phyloP scores from a whole-genome alignment of 768 basidiomycete species.

The Suillus cothurnatus region DNA sequence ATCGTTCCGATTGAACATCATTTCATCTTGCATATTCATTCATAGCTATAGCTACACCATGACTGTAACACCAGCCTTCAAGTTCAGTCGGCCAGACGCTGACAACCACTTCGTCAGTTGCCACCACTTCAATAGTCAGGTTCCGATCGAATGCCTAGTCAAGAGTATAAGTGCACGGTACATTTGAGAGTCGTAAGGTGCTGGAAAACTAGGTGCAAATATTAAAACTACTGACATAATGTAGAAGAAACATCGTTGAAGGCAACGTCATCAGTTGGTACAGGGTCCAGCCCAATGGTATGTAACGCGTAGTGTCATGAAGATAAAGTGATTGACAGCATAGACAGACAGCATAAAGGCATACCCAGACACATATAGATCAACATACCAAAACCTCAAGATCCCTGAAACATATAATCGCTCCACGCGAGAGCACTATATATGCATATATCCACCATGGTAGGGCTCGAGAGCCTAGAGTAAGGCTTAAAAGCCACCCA shows the following conservation, averaged over 20 bases:
- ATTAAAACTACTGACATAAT: neutral
- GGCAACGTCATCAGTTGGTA: neutral
- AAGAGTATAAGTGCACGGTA: too few relatives aligned
- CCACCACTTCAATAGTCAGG: too few relatives aligned
- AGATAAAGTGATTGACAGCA: neutral
- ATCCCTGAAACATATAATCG: neutral
- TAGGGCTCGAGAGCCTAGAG: neutral
- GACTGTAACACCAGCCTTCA: too few relatives aligned
- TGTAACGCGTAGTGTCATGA: conserved; percentile 2
- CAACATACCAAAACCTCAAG: neutral
- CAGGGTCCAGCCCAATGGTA: conserved; percentile 3
- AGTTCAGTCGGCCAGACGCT: too few relatives aligned
- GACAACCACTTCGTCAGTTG: too few relatives aligned
- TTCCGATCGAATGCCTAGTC: too few relatives aligned
- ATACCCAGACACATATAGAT: conserved; percentile 1
- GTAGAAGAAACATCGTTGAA: conserved; percentile 2
- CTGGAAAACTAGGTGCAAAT: neutral
- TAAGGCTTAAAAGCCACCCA: conserved; percentile 10
- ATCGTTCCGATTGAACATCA: too few relatives aligned
- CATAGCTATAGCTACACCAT: too few relatives aligned
- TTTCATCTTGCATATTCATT: too few relatives aligned
- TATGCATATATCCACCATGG: neutral
- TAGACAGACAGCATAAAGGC: neutral
- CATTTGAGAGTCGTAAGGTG: too few relatives aligned
- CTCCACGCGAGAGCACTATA: neutral